phyloP scores from a whole-genome alignment of 768 basidiomycete species.

The Trametes sanguinea region DNA sequence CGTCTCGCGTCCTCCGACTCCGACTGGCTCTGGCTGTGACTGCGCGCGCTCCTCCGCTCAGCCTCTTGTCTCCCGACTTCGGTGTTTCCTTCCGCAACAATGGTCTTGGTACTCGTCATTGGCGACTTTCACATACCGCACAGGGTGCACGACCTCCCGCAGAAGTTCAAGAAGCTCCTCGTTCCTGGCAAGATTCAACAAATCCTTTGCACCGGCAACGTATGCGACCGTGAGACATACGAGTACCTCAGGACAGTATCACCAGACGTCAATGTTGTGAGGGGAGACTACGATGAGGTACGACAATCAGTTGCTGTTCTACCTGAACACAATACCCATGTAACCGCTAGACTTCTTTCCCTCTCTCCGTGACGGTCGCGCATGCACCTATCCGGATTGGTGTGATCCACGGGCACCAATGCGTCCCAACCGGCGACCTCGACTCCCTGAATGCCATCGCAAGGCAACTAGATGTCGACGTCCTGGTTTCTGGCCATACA shows the following conservation, averaged over 20 bases:
- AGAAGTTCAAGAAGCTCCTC: conserved; percentile 96
- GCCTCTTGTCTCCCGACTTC: background rate
- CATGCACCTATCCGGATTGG: conserved; percentile 91
- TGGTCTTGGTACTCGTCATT: conserved; percentile 91
- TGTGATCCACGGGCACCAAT: conserved; percentile 92
- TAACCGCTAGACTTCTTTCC: conserved; percentile 64
- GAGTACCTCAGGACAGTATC: conserved; percentile 95
- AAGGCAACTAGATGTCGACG: conserved; percentile 97
- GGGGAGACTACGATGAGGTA: conserved; percentile 97
- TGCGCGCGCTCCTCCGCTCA: background rate
- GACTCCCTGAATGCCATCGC: conserved; percentile 89
- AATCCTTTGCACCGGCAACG: conserved; percentile 96
- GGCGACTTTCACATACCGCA: conserved; percentile 98
- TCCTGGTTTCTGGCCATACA: conserved; percentile 90
- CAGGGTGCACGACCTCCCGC: conserved; percentile 84
- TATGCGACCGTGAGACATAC: conserved; percentile 96
- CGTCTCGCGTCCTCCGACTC: background rate
- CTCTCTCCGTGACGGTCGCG: conserved; percentile 74
- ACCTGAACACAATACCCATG: conserved; percentile 1
- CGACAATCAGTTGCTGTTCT: conserved; percentile 19
- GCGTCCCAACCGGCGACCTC: conserved; percentile 87
- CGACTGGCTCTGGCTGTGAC: too few species aligned
- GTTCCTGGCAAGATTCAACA: conserved; percentile 93
- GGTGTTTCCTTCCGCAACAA: conserved; percentile 33
- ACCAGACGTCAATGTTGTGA: conserved; percentile 87